A percentile compares a stretch with the other conserved stretches of the same genome.
Conservation (phyloP, 148 eudicot genomes). For the Nyssa sinensis region DNA sequence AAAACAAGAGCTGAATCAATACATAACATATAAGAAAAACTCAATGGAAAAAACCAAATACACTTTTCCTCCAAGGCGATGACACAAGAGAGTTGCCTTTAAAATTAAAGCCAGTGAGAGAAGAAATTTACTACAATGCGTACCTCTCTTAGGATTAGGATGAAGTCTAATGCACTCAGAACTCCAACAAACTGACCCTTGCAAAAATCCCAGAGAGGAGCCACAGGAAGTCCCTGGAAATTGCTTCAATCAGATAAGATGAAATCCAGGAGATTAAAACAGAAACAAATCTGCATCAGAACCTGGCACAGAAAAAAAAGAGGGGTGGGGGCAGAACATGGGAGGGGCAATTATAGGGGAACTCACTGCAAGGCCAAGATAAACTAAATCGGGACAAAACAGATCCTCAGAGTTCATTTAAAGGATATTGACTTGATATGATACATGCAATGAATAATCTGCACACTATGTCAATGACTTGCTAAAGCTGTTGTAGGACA, state of each 20-base stretch:
- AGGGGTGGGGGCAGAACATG: not conserved
- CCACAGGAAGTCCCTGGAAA: conserved; percentile 79
- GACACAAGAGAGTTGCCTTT: not conserved
- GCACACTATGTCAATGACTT: not conserved
- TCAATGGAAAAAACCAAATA: not conserved
- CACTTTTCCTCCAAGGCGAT: not conserved
- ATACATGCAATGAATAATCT: not conserved
- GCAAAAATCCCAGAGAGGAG: conserved; percentile 89
- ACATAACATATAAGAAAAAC: not conserved
- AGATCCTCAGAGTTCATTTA: not conserved
- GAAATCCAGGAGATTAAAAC: conserved; percentile 14
- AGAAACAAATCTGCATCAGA: not conserved
- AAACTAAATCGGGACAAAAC: not conserved
- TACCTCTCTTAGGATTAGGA: conserved; percentile 92
- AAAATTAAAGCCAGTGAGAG: not conserved
- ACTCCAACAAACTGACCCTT: conserved; percentile 83
- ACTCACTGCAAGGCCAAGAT: not conserved
- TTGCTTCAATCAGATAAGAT: conserved; percentile 18
- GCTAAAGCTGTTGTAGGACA: not conserved
- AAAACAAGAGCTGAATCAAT: not conserved
- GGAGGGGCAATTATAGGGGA: no score
- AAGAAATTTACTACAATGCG: conserved; percentile 1
- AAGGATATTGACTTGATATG: not conserved
- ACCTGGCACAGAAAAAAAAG: not conserved
- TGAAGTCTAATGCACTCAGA: conserved; percentile 86